Conservation (phyloP, 805 yeast species). For the Nakazawaea wyomingensis region DNA sequence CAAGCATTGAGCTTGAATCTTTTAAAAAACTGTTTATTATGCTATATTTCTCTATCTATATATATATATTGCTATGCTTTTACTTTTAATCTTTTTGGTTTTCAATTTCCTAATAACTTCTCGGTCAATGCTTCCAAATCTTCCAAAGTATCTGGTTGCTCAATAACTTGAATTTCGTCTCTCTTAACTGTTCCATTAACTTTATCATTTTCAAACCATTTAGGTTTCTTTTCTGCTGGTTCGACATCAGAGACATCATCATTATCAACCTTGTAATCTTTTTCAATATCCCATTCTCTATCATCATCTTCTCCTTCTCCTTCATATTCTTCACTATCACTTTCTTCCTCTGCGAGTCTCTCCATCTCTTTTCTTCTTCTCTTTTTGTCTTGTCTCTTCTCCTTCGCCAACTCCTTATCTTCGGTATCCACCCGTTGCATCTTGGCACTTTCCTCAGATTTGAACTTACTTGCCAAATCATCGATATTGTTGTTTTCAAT, state of each 20-base stretch:
- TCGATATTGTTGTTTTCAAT: constrained; percentile 55
- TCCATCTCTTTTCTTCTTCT: constrained; percentile 81
- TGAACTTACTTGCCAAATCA: constrained; percentile 61
- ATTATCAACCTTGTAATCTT: constrained; percentile 31
- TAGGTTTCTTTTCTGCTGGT: constrained; percentile 30
- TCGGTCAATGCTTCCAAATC: constrained; percentile 87
- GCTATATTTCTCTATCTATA: no score
- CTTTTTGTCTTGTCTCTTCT: constrained; percentile 82
- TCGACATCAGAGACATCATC: constrained; percentile 24
- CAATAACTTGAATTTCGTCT: constrained; percentile 58
- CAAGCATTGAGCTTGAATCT: no score
- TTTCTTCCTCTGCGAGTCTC: constrained; percentile 37
- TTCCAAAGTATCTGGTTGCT: constrained; percentile 85
- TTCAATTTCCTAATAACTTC: constrained; percentile 29
- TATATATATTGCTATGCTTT: not conserved
- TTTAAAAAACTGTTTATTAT: no score
- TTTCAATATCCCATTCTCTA: constrained; percentile 33
- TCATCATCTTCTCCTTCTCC: constrained; percentile 15
- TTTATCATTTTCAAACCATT: constrained; percentile 42
- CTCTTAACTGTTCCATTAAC: constrained; percentile 21
- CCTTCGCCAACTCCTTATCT: constrained; percentile 74
- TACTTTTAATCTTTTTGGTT: not conserved
- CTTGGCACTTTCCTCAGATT: constrained; percentile 56
- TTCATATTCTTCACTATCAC: constrained; percentile 25
- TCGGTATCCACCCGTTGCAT: constrained; percentile 70